Evolutionary conservation across 441 rosid species (phyloP).

Genomic region (Erodium moschatum): DNA sequence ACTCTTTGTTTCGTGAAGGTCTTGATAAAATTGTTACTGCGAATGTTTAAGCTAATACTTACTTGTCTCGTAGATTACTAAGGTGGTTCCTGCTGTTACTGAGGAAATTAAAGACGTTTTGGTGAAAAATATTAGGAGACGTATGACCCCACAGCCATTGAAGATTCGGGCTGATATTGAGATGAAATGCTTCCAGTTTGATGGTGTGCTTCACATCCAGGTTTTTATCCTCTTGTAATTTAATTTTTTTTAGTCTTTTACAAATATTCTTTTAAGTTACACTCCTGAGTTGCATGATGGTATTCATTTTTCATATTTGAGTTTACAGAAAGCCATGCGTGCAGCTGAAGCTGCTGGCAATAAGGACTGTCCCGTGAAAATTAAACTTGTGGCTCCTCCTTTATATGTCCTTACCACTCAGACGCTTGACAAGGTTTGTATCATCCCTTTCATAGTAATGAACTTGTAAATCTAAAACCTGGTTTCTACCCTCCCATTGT

Average conservation of each 20-base stretch:
- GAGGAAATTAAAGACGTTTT: slow-evolving; percentile 81
- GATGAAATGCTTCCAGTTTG: slow-evolving; percentile 92
- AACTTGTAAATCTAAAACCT: too few species aligned
- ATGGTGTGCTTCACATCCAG: slow-evolving; percentile 95
- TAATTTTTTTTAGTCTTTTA: too few species aligned
- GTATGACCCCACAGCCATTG: slow-evolving; percentile 95
- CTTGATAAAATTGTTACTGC: slow-evolving; percentile 1
- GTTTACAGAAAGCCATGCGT: slow-evolving; percentile 75
- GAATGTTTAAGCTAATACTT: slow-evolving; percentile 14
- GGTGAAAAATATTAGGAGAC: slow-evolving; percentile 73
- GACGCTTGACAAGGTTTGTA: slow-evolving; percentile 85
- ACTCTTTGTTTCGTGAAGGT: slow-evolving; percentile 14
- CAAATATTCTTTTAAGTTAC: neutral
- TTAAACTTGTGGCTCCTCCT: slow-evolving; percentile 93
- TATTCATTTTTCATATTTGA: slow-evolving; percentile 13
- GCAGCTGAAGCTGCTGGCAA: slow-evolving; percentile 95
- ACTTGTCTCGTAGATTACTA: slow-evolving; percentile 44
- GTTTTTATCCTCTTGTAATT: slow-evolving; percentile 25
- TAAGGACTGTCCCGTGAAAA: slow-evolving; percentile 81
- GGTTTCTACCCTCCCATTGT: too few species aligned
- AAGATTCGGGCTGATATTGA: slow-evolving; percentile 95
- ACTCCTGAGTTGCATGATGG: slow-evolving; percentile 1
- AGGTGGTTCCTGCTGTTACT: slow-evolving; percentile 69
- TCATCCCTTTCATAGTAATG: slow-evolving; percentile 6
- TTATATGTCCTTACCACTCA: slow-evolving; percentile 93